Conservation (phyloP, 805 yeast genomes). For the Barnettozyma sp. region DNA sequence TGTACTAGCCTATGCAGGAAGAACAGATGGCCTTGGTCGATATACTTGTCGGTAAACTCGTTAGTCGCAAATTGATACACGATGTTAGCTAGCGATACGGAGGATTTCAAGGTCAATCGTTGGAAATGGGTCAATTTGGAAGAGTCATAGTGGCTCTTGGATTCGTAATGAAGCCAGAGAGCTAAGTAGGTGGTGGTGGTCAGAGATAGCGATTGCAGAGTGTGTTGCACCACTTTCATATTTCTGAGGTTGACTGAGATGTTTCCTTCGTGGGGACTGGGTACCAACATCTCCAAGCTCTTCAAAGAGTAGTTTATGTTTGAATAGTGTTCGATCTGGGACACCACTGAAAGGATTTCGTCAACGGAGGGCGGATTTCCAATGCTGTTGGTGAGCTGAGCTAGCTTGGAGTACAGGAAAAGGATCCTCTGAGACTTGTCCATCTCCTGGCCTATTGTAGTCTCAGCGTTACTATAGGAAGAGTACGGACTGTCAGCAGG, state of each 20-base stretch:
- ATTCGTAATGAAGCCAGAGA: conserved; percentile 19
- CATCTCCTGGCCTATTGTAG: conserved; percentile 13
- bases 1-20: conserved; percentile 16
- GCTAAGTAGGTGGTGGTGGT: conserved; percentile 18
- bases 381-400: conserved; percentile 19
- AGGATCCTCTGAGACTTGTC: conserved; percentile 17
- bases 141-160: conserved; percentile 10
- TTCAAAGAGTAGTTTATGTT: conserved; percentile 14
- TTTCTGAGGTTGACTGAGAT: conserved; percentile 18
- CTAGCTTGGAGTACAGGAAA: conserved; percentile 12
- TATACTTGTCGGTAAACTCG: conserved; percentile 10
- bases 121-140: conserved; percentile 12
- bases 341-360: conserved; percentile 13
- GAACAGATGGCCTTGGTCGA: conserved; percentile 15
- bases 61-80: conserved; percentile 13
- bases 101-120: background rate
- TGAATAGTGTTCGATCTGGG: conserved; percentile 15
- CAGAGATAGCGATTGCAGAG: conserved; percentile 16
- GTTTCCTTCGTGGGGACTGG: too few species aligned
- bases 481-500: too few species aligned
- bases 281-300: conserved; percentile 5
- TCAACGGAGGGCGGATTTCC: conserved; percentile 13
- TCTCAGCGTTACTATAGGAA: too few species aligned
- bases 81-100: conserved; percentile 15
- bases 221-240: conserved; percentile 11